These are phyloP conservation scores for Cryptosporidium viatorum DNA, from an alignment of 169 alveolate genomes.

Conservation along the genomic window DNA sequence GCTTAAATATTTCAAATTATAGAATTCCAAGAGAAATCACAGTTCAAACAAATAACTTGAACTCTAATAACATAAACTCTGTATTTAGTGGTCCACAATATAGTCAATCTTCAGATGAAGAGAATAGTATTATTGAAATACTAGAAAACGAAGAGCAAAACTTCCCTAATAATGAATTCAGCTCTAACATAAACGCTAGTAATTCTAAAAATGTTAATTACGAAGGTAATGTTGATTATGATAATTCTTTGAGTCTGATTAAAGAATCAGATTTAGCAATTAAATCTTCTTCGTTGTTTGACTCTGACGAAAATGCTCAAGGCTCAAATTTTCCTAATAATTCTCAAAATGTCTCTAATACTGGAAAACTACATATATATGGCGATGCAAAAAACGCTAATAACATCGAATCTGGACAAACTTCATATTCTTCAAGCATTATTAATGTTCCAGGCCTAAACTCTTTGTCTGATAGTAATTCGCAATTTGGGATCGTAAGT, in stretches of 20 bases:
- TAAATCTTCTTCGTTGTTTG: conserved; percentile 19
- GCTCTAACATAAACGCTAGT: neutral
- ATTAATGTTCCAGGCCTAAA: neutral
- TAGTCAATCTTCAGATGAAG: conserved; percentile 61
- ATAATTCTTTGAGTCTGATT: neutral
- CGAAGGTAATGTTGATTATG: neutral
- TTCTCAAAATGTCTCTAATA: neutral
- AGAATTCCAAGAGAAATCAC: neutral
- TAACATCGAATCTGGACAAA: neutral
- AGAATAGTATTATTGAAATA: conserved; percentile 6
- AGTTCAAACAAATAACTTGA: neutral
- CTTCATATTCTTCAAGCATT: neutral
- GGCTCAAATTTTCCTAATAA: neutral
- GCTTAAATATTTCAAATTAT: conserved; percentile 12
- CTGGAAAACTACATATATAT: conserved; percentile 42
- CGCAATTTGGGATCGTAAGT: neutral
- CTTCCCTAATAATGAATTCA: neutral
- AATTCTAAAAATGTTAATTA: neutral
- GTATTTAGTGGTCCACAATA: conserved; percentile 47
- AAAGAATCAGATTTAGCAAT: neutral
- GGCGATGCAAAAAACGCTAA: conserved; percentile 6
- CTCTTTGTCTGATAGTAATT: neutral
- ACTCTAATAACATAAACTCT: neutral
- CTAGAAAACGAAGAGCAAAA: conserved; percentile 12
- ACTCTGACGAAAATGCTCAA: conserved; percentile 27